phyloP scores from a whole-genome alignment of 1,284 basidiomycete genomes.

The Sporisorium sorghi region DNA sequence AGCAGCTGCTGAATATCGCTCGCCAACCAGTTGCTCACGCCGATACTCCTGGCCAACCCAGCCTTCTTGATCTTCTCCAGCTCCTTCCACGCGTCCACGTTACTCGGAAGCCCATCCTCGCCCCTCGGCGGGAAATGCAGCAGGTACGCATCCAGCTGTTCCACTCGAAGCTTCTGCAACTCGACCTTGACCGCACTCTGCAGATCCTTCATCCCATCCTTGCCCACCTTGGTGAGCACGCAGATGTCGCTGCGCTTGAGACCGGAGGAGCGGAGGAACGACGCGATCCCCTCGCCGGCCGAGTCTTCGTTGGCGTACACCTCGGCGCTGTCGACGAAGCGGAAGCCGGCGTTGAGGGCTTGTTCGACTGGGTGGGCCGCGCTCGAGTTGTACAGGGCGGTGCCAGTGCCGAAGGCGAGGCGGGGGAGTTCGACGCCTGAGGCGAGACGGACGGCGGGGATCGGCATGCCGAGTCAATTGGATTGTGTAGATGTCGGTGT shows the following conservation, averaged over 20 bases:
- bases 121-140: constrained; percentile 58
- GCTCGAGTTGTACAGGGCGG: constrained; percentile 40
- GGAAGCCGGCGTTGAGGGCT: constrained; percentile 49
- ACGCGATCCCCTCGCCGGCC: constrained; percentile 37
- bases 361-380: constrained; percentile 33
- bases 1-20: constrained; percentile 55
- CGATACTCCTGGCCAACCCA: constrained; percentile 52
- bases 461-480: constrained; percentile 35
- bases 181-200: constrained; percentile 40
- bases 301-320: constrained; percentile 51
- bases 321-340: constrained; percentile 50
- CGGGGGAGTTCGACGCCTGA: constrained; percentile 49
- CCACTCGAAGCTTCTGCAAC: constrained; percentile 37
- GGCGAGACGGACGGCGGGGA: constrained; percentile 35
- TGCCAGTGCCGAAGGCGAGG: constrained; percentile 54
- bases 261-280: constrained; percentile 30
- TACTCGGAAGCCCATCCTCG: constrained; percentile 46
- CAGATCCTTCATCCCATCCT: constrained; percentile 37
- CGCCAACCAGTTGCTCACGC: constrained; percentile 56
- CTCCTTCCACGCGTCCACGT: constrained; percentile 58
- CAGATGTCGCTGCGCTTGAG: constrained; percentile 39
- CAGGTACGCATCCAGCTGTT: constrained; percentile 50
- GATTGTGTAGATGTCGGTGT: too few species aligned
- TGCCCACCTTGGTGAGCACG: constrained; percentile 47
- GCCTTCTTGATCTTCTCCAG: constrained; percentile 53